Conservation (phyloP, 2,329 filamentous ascomycete genomes). For the Beauveria sp. region DNA sequence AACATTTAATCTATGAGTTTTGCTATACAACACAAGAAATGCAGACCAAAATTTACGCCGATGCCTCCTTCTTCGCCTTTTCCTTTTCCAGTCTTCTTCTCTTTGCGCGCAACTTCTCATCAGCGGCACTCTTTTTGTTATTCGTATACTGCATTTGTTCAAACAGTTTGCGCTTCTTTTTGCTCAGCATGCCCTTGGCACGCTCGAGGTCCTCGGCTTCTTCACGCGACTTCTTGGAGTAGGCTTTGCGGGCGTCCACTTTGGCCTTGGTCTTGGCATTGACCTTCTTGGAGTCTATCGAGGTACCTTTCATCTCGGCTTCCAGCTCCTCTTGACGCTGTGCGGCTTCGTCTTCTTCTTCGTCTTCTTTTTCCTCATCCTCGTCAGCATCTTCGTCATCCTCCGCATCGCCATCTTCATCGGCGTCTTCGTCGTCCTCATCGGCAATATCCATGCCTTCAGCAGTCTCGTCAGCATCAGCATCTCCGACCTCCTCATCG, state of each 20-base stretch:
- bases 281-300: slow-evolving; percentile 40
- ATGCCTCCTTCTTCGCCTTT: slow-evolving; percentile 35
- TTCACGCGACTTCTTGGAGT: slow-evolving; percentile 61
- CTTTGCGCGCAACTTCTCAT: slow-evolving; percentile 81
- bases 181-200: slow-evolving; percentile 95
- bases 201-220: slow-evolving; percentile 86
- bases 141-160: slow-evolving; percentile 98
- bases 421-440: slow-evolving; percentile 37
- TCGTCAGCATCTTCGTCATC: slow-evolving; percentile 35
- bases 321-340: slow-evolving; percentile 86
- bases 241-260: slow-evolving; percentile 62
- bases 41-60: slow-evolving; percentile 22
- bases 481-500: slow-evolving; percentile 39
- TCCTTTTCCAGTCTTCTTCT: slow-evolving; percentile 79
- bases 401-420: slow-evolving; percentile 36
- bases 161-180: slow-evolving; percentile 94
- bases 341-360: slow-evolving; percentile 54
- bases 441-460: slow-evolving; percentile 36
- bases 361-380: slow-evolving; percentile 29
- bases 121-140: slow-evolving; percentile 85
- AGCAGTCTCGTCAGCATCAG: slow-evolving; percentile 31
- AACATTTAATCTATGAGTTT: slow-evolving; percentile 7
- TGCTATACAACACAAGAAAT: slow-evolving; percentile 11
- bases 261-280: slow-evolving; percentile 52
- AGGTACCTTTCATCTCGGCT: slow-evolving; percentile 74